Percentiles rank a stretch among this genome's conserved stretches.
Evolutionary conservation across 768 basidiomycete species (phyloP).

Genomic region (Panus rudis): DNA sequence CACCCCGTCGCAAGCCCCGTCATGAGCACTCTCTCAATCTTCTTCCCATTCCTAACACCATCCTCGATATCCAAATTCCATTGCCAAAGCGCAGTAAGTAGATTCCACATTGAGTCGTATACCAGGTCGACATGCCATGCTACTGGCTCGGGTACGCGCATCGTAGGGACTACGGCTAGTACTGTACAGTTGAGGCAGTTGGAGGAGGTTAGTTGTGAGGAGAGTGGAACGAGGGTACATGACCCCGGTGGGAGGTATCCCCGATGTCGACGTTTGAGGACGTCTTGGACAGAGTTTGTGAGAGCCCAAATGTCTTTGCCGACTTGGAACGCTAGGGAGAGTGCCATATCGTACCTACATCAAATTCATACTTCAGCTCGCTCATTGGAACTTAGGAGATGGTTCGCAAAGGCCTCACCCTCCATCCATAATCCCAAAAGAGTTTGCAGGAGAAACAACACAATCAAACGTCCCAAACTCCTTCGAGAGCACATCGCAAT

Average conservation of each 20-base stretch:
- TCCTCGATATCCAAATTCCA: conserved; percentile 9
- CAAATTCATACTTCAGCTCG: not conserved
- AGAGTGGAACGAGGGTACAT: conserved; percentile 13
- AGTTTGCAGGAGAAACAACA: conserved; percentile 16
- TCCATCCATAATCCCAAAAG: conserved; percentile 18
- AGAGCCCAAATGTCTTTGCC: conserved; percentile 12
- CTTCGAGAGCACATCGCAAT: too few relatives aligned
- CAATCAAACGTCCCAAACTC: too few relatives aligned
- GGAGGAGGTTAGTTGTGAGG: conserved; percentile 8
- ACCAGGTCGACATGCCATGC: conserved; percentile 14
- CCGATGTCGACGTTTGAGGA: conserved; percentile 5
- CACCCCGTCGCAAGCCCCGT: conserved; percentile 12
- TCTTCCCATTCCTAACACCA: too few relatives aligned
- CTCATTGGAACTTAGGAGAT: not conserved
- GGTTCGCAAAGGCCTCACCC: conserved; percentile 6
- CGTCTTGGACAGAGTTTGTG: conserved; percentile 12
- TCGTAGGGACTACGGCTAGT: conserved; percentile 15
- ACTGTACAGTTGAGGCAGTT: conserved; percentile 11
- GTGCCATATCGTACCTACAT: conserved; percentile 13
- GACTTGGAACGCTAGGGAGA: conserved; percentile 11
- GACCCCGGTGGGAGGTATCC: conserved; percentile 13
- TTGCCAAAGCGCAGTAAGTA: conserved; percentile 11
- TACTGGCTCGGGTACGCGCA: conserved; percentile 15
- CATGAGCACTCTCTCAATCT: conserved; percentile 12
- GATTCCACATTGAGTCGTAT: conserved; percentile 16